Evolutionary conservation across 2,329 filamentous ascomycete species (phyloP).

Genomic region (Epichloe hybrida): DNA sequence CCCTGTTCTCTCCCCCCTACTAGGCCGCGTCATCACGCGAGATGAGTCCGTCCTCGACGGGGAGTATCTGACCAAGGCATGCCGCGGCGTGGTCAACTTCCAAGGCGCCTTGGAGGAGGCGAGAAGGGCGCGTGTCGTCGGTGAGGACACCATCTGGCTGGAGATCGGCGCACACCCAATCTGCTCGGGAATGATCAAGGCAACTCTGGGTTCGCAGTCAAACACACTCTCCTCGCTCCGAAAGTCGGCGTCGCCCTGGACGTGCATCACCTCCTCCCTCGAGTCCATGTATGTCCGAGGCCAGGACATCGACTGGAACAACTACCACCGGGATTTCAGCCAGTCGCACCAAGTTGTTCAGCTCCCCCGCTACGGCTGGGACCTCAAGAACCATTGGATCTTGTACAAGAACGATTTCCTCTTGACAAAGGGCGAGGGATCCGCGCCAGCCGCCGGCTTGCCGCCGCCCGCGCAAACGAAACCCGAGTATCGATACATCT

Average conservation of each 20-base stretch:
- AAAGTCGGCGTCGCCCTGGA: constrained; percentile 26
- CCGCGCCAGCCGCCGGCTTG: too few species aligned
- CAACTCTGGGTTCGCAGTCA: constrained; percentile 33
- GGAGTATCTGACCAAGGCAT: constrained; percentile 25
- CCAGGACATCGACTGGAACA: constrained; percentile 47
- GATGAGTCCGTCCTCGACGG: constrained; percentile 28
- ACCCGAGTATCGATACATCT: too few species aligned
- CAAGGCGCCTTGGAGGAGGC: constrained; percentile 38
- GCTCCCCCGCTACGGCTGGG: constrained; percentile 55
- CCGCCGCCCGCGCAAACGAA: too few species aligned
- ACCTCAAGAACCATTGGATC: constrained; percentile 57
- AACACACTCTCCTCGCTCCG: constrained; percentile 46
- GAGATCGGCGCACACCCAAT: constrained; percentile 56
- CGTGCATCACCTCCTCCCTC: constrained; percentile 35
- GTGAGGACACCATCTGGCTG: constrained; percentile 47
- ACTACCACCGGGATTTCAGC: constrained; percentile 27
- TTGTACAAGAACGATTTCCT: constrained; percentile 41
- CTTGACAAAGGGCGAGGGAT: constrained; percentile 41
- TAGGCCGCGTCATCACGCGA: constrained; percentile 17
- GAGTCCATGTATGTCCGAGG: not conserved
- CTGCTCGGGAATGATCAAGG: constrained; percentile 48
- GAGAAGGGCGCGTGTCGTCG: constrained; percentile 31
- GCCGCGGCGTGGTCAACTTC: constrained; percentile 54
- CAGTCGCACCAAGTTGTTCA: constrained; percentile 34
- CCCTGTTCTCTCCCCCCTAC: constrained; percentile 26